These are phyloP conservation scores for Juncus effusus DNA, from an alignment of 176 grass and related monocot species.

Conservation along the genomic window DNA sequence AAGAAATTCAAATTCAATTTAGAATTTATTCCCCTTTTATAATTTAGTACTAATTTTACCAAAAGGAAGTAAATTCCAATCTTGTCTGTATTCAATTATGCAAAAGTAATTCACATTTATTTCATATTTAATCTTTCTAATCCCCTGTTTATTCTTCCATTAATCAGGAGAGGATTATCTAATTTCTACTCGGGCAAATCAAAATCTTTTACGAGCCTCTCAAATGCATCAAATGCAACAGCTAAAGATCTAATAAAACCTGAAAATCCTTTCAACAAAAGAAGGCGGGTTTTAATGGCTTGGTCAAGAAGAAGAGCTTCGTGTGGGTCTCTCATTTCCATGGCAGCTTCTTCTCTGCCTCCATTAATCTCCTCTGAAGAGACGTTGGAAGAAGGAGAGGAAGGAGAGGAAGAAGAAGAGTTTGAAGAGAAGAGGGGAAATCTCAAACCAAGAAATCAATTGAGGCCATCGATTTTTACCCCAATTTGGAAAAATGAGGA, in stretches of 20 bases:
- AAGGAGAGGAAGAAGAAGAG: constrained; percentile 48
- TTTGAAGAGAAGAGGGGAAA: constrained; percentile 11
- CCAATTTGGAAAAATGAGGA: constrained; percentile 18
- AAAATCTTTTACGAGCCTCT: constrained; percentile 70
- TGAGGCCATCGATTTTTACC: constrained; percentile 40
- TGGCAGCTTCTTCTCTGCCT: constrained; percentile 33
- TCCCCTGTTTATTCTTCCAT: constrained; percentile 8
- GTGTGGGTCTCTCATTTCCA: constrained; percentile 52
- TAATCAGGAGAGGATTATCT: constrained; percentile 54
- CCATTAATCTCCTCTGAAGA: constrained; percentile 45
- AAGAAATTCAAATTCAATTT: background rate
- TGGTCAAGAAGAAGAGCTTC: constrained; percentile 50
- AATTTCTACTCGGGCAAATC: constrained; percentile 88
- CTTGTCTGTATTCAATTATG: background rate
- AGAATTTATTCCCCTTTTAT: background rate
- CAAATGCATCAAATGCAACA: constrained; percentile 36
- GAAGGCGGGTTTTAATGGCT: constrained; percentile 44
- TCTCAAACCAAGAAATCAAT: constrained; percentile 20
- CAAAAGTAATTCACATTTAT: background rate
- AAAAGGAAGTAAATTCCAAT: background rate
- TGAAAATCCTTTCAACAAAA: constrained; percentile 91
- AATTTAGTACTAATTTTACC: background rate
- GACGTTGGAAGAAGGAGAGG: constrained; percentile 32
- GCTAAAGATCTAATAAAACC: constrained; percentile 72
- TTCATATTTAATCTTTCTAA: background rate